phyloP scores from a whole-genome alignment of 306 rosid species.

The Coriaria nepalensis region DNA sequence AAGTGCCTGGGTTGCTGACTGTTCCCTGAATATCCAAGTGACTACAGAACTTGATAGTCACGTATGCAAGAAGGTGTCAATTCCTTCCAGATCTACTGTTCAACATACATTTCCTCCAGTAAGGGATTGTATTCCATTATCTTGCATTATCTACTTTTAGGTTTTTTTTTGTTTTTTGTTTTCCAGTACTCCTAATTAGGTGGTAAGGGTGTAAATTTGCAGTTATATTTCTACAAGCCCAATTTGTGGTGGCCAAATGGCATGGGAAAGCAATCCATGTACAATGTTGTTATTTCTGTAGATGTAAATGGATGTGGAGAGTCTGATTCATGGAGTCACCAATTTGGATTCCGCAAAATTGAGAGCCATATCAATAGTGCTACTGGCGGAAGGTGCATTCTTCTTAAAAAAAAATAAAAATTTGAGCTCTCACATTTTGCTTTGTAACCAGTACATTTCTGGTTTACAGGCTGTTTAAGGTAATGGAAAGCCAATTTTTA shows the following conservation, averaged over 20 bases:
- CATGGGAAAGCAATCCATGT: slow-evolving; percentile 87
- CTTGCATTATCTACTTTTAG: too few species aligned
- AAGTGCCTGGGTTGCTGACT: slow-evolving; percentile 56
- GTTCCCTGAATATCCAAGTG: slow-evolving; percentile 76
- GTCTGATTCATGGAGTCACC: slow-evolving; percentile 80
- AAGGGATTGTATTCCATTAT: slow-evolving; percentile 10
- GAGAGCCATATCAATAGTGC: slow-evolving; percentile 64
- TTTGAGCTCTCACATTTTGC: neutral
- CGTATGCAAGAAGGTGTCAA: slow-evolving; percentile 37
- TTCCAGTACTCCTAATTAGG: slow-evolving; percentile 7
- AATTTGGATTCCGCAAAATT: slow-evolving; percentile 84
- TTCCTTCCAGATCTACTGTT: slow-evolving; percentile 52
- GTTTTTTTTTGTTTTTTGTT: too few species aligned
- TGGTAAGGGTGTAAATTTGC: slow-evolving; percentile 29
- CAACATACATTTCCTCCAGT: slow-evolving; percentile 81
- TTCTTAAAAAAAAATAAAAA: too few species aligned
- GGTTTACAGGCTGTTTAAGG: slow-evolving; percentile 66
- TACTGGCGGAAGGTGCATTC: slow-evolving; percentile 76
- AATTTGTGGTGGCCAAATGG: slow-evolving; percentile 99
- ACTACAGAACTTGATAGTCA: slow-evolving; percentile 51
- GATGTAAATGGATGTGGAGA: slow-evolving; percentile 76
- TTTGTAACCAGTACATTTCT: slow-evolving; percentile 11
- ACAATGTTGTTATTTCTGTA: slow-evolving; percentile 46
- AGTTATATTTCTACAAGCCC: slow-evolving; percentile 85
- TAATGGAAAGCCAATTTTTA: slow-evolving; percentile 81